Evolutionary conservation across 176 grass and related monocot genomes (phyloP).

Genomic region (Neostapfia colusana): DNA sequence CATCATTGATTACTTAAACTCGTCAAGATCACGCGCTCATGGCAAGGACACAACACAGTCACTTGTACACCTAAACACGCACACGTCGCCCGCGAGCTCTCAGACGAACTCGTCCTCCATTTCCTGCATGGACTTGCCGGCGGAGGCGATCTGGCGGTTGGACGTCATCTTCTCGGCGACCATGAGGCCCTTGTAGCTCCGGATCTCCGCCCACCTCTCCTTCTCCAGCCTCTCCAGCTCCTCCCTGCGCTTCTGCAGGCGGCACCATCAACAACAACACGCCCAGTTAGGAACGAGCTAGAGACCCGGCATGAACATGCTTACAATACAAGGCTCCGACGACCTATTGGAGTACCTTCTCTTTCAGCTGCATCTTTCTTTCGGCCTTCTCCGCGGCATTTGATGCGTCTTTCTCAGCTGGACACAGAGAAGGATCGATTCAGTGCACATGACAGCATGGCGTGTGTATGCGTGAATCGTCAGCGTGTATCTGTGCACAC

Average conservation of each 20-base stretch:
- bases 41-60: too few relatives aligned
- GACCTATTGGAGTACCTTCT: conserved; percentile 41
- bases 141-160: conserved; percentile 90
- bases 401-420: conserved; percentile 85
- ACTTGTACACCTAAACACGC: background rate
- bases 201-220: conserved; percentile 66
- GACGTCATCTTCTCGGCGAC: conserved; percentile 96
- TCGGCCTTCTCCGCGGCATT: conserved; percentile 76
- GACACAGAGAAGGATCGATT: background rate
- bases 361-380: conserved; percentile 75
- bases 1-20: too few relatives aligned
- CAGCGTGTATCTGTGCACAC: background rate
- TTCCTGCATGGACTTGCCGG: conserved; percentile 81
- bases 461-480: background rate
- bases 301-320: background rate
- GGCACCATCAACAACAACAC: too few relatives aligned
- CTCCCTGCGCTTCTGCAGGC: conserved; percentile 62
- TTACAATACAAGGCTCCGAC: background rate
- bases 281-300: too few relatives aligned
- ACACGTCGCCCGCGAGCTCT: background rate
- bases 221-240: conserved; percentile 74
- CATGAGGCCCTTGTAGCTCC: conserved; percentile 96
- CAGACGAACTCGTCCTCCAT: conserved; percentile 91
- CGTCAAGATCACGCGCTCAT: too few relatives aligned
- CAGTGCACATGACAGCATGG: background rate